Conservation (phyloP, 2,329 filamentous ascomycete species). For the Neoarthrinium moseri region DNA sequence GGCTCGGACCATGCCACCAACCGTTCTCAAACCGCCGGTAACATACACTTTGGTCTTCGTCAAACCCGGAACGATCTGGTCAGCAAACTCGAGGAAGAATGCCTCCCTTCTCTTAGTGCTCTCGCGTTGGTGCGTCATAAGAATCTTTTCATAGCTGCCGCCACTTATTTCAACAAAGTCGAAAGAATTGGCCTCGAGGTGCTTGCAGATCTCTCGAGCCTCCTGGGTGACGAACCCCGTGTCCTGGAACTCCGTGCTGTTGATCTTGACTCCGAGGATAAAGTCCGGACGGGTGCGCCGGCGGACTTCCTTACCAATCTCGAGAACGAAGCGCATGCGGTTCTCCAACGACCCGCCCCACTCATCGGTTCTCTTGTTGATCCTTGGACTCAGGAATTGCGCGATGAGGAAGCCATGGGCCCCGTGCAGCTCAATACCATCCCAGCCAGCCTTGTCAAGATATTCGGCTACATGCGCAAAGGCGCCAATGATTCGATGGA, state of each 20-base stretch:
- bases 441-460: neutral
- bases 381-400: neutral
- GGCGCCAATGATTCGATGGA: neutral
- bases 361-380: neutral
- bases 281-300: constrained; percentile 16
- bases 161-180: constrained; percentile 58
- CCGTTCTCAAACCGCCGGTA: no score
- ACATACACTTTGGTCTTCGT: no score
- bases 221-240: constrained; percentile 49
- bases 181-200: constrained; percentile 46
- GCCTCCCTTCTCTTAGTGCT: constrained; percentile 52
- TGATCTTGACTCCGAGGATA: constrained; percentile 57
- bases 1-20: no score
- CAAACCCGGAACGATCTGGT: constrained; percentile 17
- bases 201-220: constrained; percentile 42
- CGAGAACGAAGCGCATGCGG: neutral
- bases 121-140: constrained; percentile 49
- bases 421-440: neutral
- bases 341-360: neutral
- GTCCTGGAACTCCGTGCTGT: constrained; percentile 52
- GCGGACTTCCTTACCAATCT: neutral
- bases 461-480: neutral
- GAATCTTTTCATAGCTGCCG: constrained; percentile 55
- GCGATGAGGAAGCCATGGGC: neutral
- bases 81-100: constrained; percentile 58